Base-by-base conservation (phyloP, 208 protist genomes). In the Lotmaria passim region DNA sequence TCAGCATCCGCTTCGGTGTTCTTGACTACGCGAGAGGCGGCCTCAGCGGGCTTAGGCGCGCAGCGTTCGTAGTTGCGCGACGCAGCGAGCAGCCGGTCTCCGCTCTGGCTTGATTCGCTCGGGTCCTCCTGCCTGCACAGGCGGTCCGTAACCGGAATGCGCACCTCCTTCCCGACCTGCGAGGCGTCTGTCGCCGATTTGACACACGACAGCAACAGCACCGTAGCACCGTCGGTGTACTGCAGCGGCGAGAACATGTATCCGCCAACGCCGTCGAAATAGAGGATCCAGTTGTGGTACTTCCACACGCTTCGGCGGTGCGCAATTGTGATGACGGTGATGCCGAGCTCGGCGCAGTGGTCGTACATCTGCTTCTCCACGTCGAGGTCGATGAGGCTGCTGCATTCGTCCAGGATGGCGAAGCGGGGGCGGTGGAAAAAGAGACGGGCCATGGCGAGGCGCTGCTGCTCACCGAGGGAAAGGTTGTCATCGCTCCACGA, bases 321-420 rank as follows among this genome's bases (percentile, higher is more conserved):
- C 2, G 89, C 85, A 36, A 97, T 93, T 8, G 90, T 95, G 53
- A 97, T 86, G 48, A 93, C 76, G 14, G 93, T 90, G 64, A 97
- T 96, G 58, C 86, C 83, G 24, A 90, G 66, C 36, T 93, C 60
- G 17, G 69, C 71, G 66, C 90, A 97, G 56, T 70, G 61, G 33
- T 74, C 56, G 73, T 97, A 97, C 11, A 95, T 66, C 38, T 80
- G 62, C 51, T 72, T 41, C 75, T 96, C 89, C 41, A 89, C 79
- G 19, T 93, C 86, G 24, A 84, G 56, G 66, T 89, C 83, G 53
- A 97, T 71, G 21, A 83, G 75, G 50, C 82, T 91, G 69, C 87
- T 97, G 83, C 91, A 95, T 75, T 97, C 93, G 64, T 97, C 93
- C 7, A 97, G 76, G 62, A 97, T 95, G 39, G 93, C 93, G 64